Evolutionary conservation across 371 early-diverging fungal genomes (phyloP).

Genomic region (Zychaea mexicana): DNA sequence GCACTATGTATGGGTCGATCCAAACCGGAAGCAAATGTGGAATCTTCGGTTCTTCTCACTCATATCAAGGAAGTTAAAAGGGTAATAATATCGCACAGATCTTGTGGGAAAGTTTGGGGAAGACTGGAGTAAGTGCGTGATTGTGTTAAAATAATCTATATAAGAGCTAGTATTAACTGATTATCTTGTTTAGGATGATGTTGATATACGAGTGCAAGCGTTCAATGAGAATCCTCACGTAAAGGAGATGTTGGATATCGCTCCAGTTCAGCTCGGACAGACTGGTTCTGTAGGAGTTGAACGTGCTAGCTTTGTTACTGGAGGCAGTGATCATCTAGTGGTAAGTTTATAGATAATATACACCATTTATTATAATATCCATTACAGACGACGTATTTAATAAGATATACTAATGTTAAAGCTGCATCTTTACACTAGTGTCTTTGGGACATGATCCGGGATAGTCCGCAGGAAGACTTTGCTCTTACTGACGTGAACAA

Average conservation of each 20-base stretch:
- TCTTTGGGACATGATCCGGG: slow-evolving; percentile 13
- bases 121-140: background rate
- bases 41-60: background rate
- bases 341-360: slow-evolving; percentile 19
- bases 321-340: slow-evolving; percentile 34
- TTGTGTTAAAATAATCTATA: background rate
- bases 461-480: slow-evolving; percentile 11
- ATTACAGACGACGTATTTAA: too few relatives aligned
- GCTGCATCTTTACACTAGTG: too few relatives aligned
- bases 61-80: background rate
- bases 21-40: background rate
- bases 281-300: slow-evolving; percentile 13
- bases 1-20: slow-evolving; percentile 19
- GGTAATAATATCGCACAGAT: slow-evolving; percentile 5
- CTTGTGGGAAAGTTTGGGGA: too few relatives aligned
- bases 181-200: slow-evolving; percentile 24
- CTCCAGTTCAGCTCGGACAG: slow-evolving; percentile 17
- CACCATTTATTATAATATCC: background rate
- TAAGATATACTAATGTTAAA: too few relatives aligned
- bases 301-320: slow-evolving; percentile 35
- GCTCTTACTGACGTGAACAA: slow-evolving; percentile 7
- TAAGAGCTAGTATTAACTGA: too few relatives aligned
- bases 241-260: slow-evolving; percentile 24
- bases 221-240: slow-evolving; percentile 31
- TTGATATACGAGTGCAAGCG: slow-evolving; percentile 24